These are phyloP conservation scores for Penicillium manginii DNA, from an alignment of 495 filamentous ascomycete species.

Conservation along the genomic window DNA sequence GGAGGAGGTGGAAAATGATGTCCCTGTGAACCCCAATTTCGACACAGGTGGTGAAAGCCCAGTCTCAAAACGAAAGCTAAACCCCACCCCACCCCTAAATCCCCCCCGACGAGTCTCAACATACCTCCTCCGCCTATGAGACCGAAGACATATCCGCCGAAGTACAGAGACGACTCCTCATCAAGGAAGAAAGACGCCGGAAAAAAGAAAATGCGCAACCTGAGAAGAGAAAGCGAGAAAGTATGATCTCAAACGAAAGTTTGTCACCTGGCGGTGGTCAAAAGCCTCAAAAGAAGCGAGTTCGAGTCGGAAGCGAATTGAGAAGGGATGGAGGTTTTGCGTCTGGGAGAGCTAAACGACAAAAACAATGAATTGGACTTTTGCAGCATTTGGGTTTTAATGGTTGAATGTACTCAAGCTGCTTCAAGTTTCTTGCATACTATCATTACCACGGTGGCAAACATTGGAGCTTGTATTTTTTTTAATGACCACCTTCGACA, in stretches of 20 bases:
- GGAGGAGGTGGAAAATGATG: constrained; percentile 4
- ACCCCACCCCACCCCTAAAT: constrained; percentile 7
- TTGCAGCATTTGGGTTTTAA: not conserved
- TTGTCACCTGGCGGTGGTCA: constrained; percentile 12
- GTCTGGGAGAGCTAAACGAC: constrained; percentile 9
- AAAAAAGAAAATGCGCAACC: constrained; percentile 32
- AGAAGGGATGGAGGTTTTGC: constrained; percentile 11
- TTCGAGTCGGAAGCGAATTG: constrained; percentile 4
- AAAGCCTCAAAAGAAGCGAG: constrained; percentile 32
- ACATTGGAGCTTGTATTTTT: no score
- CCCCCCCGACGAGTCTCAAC: not conserved
- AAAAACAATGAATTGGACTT: not conserved
- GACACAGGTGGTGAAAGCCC: not conserved
- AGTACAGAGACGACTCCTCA: constrained; percentile 44
- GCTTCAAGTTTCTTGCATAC: no score
- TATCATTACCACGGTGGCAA: no score
- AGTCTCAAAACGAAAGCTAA: constrained; percentile 7
- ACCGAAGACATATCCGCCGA: constrained; percentile 53
- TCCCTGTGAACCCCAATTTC: not conserved
- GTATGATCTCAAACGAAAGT: constrained; percentile 37
- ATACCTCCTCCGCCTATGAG: constrained; percentile 33
- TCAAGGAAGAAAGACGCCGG: constrained; percentile 42
- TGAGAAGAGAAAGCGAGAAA: constrained; percentile 46
- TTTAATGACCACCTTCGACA: no score
- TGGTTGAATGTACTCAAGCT: not conserved